A percentile compares a stretch with the other conserved stretches of the same genome.
Evolutionary conservation across 768 basidiomycete species (phyloP).

Genomic region (Steccherinum ochraceum): DNA sequence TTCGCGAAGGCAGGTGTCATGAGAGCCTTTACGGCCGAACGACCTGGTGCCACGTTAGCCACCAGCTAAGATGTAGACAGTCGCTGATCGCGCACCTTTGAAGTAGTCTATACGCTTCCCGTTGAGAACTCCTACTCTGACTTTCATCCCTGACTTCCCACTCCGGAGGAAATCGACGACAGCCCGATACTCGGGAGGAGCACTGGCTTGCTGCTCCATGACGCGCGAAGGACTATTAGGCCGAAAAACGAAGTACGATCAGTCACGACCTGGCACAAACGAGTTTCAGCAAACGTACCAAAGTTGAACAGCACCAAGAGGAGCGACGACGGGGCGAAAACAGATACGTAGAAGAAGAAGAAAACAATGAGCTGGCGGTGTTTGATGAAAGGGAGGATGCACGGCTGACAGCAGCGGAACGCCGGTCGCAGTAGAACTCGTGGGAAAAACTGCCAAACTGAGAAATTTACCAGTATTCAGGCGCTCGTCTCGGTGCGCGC

Average conservation of each 20-base stretch:
- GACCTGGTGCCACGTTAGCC: conserved; percentile 46
- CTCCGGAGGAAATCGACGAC: conserved; percentile 86
- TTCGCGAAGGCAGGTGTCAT: conserved; percentile 91
- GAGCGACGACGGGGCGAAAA: neutral
- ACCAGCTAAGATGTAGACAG: neutral
- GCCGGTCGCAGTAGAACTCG: neutral
- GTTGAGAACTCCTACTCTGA: conserved; percentile 82
- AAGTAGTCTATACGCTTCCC: conserved; percentile 97
- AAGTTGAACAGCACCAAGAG: neutral
- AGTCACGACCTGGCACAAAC: too few species aligned
- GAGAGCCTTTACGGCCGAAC: conserved; percentile 87
- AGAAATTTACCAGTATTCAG: too few species aligned
- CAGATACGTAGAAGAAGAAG: too few species aligned
- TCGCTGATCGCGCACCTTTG: conserved; percentile 59
- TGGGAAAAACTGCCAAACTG: too few species aligned
- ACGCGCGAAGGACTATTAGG: too few species aligned
- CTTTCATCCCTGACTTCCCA: conserved; percentile 82
- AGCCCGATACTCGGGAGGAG: conserved; percentile 72
- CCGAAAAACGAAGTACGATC: too few species aligned
- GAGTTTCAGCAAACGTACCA: neutral
- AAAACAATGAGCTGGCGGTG: neutral
- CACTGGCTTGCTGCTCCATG: conserved; percentile 71
- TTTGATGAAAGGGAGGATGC: neutral
- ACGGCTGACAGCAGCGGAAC: neutral
- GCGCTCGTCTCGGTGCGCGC: too few species aligned